Evolutionary conservation across 1,284 basidiomycete genomes (phyloP).

Genomic region (Sporisorium sorghi): DNA sequence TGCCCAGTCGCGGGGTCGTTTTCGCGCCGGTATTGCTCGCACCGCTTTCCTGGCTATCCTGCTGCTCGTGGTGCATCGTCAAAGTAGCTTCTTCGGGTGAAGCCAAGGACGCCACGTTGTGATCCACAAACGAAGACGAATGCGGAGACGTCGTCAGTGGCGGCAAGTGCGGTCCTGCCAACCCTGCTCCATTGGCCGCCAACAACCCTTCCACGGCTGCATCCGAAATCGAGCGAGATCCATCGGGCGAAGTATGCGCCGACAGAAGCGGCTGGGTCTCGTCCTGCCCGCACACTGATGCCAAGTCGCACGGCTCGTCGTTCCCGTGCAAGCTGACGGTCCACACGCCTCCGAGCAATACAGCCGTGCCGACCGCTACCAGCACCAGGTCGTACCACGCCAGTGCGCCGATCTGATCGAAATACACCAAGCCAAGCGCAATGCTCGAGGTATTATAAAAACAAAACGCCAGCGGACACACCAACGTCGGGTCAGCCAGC

Average conservation of each 20-base stretch:
- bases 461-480: slow-evolving; percentile 94
- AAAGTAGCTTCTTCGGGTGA: slow-evolving; percentile 29
- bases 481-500: slow-evolving; percentile 79
- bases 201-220: slow-evolving; percentile 29
- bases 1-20: slow-evolving; percentile 12
- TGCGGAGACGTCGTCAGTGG: slow-evolving; percentile 30
- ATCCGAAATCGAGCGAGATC: slow-evolving; percentile 11
- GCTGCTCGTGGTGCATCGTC: slow-evolving; percentile 23
- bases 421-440: slow-evolving; percentile 79
- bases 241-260: slow-evolving; percentile 8
- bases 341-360: slow-evolving; percentile 90
- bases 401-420: slow-evolving; percentile 84
- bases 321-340: slow-evolving; percentile 74
- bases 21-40: slow-evolving; percentile 9
- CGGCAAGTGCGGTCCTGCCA: slow-evolving; percentile 58
- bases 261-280: slow-evolving; percentile 30
- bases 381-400: slow-evolving; percentile 78
- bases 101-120: slow-evolving; percentile 24
- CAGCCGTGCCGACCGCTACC: slow-evolving; percentile 81
- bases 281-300: slow-evolving; percentile 15
- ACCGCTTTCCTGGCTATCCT: not conserved
- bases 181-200: slow-evolving; percentile 50
- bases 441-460: slow-evolving; percentile 90
- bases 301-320: slow-evolving; percentile 22
- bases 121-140: slow-evolving; percentile 29